Evolutionary conservation across 2,329 filamentous ascomycete genomes (phyloP).

Genomic region (Hymenoscyphus linearis): DNA sequence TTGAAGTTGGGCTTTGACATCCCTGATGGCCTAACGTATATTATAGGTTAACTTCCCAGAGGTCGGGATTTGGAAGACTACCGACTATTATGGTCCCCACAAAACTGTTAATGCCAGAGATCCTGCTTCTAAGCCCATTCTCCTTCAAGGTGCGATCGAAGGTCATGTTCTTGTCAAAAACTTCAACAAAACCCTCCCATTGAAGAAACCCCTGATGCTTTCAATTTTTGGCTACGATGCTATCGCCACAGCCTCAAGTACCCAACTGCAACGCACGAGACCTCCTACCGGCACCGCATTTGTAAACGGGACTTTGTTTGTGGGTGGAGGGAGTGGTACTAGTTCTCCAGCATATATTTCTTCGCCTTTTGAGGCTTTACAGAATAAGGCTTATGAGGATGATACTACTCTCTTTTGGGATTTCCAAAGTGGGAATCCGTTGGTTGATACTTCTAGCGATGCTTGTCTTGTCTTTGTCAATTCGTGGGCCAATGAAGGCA

Average conservation of each 20-base stretch:
- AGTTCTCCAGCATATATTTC: constrained; percentile 44
- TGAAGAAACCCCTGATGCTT: constrained; percentile 43
- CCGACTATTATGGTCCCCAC: constrained; percentile 26
- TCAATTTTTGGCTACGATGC: constrained; percentile 60
- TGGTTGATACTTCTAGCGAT: constrained; percentile 55
- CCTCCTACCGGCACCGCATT: not conserved
- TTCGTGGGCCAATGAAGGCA: constrained; percentile 76
- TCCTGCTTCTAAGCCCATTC: constrained; percentile 53
- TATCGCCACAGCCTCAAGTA: not conserved
- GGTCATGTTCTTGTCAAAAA: constrained; percentile 63
- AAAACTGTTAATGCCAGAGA: constrained; percentile 26
- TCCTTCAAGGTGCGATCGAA: constrained; percentile 53
- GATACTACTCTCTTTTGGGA: constrained; percentile 6
- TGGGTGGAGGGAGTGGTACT: constrained; percentile 49
- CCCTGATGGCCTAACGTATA: not conserved
- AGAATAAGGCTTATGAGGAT: constrained; percentile 4
- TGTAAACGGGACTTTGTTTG: constrained; percentile 30
- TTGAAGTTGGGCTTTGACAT: not conserved
- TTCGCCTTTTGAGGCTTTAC: constrained; percentile 8
- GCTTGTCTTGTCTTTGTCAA: constrained; percentile 78
- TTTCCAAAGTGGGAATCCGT: constrained; percentile 40
- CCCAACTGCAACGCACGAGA: constrained; percentile 1
- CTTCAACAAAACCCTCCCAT: constrained; percentile 46
- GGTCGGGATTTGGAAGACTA: not conserved
- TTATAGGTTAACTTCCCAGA: not conserved